Conservation (phyloP, 75 land plant genomes). For the Ceratopteris richardii region DNA sequence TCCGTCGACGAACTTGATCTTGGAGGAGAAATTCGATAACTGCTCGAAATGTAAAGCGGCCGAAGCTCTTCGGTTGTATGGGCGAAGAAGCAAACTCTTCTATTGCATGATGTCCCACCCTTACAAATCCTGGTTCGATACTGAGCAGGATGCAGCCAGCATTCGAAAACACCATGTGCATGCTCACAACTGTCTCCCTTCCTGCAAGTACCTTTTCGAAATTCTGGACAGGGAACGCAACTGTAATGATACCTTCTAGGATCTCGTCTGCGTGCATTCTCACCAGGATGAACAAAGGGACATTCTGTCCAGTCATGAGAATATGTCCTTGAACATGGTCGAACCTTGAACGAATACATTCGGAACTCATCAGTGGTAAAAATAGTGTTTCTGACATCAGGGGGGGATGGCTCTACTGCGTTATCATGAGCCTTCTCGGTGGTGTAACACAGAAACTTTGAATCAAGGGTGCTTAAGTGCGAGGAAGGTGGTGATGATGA, state of each 20-base stretch:
- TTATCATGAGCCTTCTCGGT: conserved; percentile 49
- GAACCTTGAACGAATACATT: conserved; percentile 75
- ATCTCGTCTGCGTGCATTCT: conserved; percentile 73
- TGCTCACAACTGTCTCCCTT: conserved; percentile 70
- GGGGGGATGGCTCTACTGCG: conserved; percentile 57
- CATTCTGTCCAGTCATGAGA: conserved; percentile 93
- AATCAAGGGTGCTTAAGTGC: conserved; percentile 11
- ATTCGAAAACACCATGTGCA: conserved; percentile 78
- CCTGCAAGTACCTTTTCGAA: conserved; percentile 61
- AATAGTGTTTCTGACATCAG: conserved; percentile 62
- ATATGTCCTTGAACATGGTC: conserved; percentile 70
- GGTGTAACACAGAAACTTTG: conserved; percentile 1
- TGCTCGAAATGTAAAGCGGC: conserved; percentile 50
- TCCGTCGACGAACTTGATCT: conserved; percentile 36
- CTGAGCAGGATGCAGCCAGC: conserved; percentile 83
- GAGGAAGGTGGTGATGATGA: no score
- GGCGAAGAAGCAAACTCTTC: conserved; percentile 80
- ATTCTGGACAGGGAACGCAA: conserved; percentile 84
- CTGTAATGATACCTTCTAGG: conserved; percentile 65
- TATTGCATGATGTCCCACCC: conserved; percentile 54
- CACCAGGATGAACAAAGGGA: conserved; percentile 85
- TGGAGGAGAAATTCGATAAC: conserved; percentile 42
- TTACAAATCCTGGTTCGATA: conserved; percentile 74
- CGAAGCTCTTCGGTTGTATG: conserved; percentile 72
- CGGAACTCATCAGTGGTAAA: conserved; percentile 72